phyloP scores from a whole-genome alignment of 164 flowering plant genomes.

The Kalanchoe fedtschenkoi region DNA sequence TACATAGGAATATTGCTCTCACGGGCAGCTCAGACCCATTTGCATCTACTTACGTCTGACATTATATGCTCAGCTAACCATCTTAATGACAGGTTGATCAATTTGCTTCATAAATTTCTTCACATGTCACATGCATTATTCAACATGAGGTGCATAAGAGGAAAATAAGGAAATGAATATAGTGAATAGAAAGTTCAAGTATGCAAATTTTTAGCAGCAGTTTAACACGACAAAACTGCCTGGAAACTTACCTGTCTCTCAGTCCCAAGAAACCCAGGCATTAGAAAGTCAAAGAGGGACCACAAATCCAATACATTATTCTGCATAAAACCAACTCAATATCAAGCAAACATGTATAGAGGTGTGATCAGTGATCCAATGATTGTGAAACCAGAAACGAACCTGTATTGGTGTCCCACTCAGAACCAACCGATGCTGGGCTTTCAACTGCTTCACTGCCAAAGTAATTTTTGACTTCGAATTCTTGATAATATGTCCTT shows the following conservation, averaged over 20 bases:
- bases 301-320: constrained; percentile 91
- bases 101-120: background rate
- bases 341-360: constrained; percentile 9
- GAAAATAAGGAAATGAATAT: background rate
- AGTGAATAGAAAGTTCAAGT: background rate
- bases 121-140: background rate
- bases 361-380: background rate
- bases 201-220: too few species aligned
- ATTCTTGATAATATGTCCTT: constrained; percentile 94
- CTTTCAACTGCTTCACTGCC: constrained; percentile 88
- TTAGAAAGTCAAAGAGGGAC: constrained; percentile 98
- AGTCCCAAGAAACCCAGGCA: constrained; percentile 99
- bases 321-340: constrained; percentile 34
- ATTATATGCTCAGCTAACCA: background rate
- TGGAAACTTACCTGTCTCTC: constrained; percentile 67
- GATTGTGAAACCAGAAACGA: constrained; percentile 6
- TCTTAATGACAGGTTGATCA: background rate
- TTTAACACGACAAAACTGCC: too few species aligned
- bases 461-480: constrained; percentile 81
- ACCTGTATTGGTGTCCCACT: constrained; percentile 99
- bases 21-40: background rate
- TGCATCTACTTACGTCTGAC: too few species aligned
- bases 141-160: background rate
- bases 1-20: background rate
- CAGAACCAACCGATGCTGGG: constrained; percentile 78